Conservation (phyloP, 2,329 filamentous ascomycete species). For the Pseudopyricularia javanii region DNA sequence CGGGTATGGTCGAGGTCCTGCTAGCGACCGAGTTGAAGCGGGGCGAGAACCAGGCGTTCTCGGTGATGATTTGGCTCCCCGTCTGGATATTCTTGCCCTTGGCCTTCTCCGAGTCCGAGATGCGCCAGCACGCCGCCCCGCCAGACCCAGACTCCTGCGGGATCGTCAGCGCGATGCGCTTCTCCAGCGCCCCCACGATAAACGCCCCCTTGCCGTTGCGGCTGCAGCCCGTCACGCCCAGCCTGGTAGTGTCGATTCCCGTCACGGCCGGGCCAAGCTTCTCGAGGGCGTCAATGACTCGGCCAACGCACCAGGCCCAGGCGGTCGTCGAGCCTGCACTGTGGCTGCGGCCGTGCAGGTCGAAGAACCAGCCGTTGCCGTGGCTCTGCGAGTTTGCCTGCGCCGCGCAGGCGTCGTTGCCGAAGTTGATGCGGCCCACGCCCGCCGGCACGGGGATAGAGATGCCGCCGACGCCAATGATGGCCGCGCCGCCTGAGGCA, state of each 20-base stretch:
- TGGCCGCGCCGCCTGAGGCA: slow-evolving; percentile 30
- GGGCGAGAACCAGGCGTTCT: slow-evolving; percentile 48
- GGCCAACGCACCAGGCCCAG: slow-evolving; percentile 47
- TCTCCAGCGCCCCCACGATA: slow-evolving; percentile 40
- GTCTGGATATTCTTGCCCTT: slow-evolving; percentile 45
- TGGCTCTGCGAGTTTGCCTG: slow-evolving; percentile 30
- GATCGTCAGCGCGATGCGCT: slow-evolving; percentile 42
- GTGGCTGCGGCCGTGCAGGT: slow-evolving; percentile 38
- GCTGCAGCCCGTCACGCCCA: slow-evolving; percentile 47
- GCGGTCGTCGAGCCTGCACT: slow-evolving; percentile 41
- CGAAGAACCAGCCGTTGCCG: slow-evolving; percentile 43
- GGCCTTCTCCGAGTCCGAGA: slow-evolving; percentile 31
- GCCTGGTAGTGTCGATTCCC: slow-evolving; percentile 29
- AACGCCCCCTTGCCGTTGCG: slow-evolving; percentile 49
- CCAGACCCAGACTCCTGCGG: slow-evolving; percentile 48
- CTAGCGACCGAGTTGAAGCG: slow-evolving; percentile 35
- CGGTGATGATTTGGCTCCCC: slow-evolving; percentile 38
- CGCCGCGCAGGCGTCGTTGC: slow-evolving; percentile 39
- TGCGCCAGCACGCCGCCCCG: slow-evolving; percentile 45
- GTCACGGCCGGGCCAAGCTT: slow-evolving; percentile 22
- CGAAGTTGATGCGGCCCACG: slow-evolving; percentile 42
- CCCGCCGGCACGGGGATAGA: slow-evolving; percentile 38
- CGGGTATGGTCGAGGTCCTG: slow-evolving; percentile 29
- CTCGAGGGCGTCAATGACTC: slow-evolving; percentile 45
- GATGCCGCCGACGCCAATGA: slow-evolving; percentile 38